These are phyloP conservation scores for Blastocystis sp. DNA, from an alignment of 352 stramenopile genomes.

Conservation along the genomic window DNA sequence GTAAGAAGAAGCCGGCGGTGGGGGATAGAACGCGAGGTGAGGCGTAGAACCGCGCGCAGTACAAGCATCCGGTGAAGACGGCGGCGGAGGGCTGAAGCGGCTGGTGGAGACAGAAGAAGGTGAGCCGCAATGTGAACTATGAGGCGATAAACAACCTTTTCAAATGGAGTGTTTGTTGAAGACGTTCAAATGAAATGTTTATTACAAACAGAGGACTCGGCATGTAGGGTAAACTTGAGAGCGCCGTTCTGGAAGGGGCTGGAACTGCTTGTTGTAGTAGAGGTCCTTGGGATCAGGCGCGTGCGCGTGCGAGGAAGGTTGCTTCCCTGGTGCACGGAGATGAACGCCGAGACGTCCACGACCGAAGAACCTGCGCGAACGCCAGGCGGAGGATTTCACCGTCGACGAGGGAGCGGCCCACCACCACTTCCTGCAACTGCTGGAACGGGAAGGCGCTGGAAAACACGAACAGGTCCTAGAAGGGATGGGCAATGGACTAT, in stretches of 20 bases:
- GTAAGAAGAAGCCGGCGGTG: slow-evolving; percentile 75
- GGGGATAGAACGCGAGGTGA: slow-evolving; percentile 71
- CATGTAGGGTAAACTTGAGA: neutral
- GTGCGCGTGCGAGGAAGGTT: neutral
- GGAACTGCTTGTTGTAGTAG: neutral
- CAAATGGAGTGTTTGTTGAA: slow-evolving; percentile 73
- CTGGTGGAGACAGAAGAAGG: slow-evolving; percentile 75
- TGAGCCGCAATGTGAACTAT: slow-evolving; percentile 82
- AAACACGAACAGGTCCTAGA: slow-evolving; percentile 50
- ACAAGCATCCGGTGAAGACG: slow-evolving; percentile 70
- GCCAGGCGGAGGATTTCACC: neutral
- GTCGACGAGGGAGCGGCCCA: neutral
- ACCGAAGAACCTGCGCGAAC: neutral
- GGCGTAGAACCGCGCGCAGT: slow-evolving; percentile 72
- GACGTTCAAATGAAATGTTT: neutral
- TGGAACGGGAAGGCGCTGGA: neutral
- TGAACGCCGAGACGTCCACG: neutral
- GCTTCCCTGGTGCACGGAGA: neutral
- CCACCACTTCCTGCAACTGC: neutral
- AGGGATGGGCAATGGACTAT: neutral
- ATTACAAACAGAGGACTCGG: neutral
- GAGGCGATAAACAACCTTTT: slow-evolving; percentile 79
- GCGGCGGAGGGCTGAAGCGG: slow-evolving; percentile 74
- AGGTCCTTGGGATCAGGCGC: neutral
- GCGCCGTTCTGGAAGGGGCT: neutral